Conservation (phyloP, 2,329 filamentous ascomycete genomes). For the Parastagonospora avenae region DNA sequence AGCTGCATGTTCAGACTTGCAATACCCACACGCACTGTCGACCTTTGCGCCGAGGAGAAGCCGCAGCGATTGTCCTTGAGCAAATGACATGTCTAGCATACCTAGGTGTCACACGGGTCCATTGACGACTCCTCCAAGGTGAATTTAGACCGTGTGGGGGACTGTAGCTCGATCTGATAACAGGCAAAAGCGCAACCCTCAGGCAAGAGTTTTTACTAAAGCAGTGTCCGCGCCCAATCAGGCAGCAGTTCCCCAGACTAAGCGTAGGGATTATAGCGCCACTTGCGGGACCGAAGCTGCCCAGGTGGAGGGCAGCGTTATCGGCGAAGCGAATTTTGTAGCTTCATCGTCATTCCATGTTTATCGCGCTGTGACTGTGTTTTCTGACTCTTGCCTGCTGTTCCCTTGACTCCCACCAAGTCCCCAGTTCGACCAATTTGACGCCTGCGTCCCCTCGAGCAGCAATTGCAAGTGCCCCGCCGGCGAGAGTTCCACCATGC, state of each 20-base stretch:
- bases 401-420: conserved; percentile 15
- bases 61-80: no score
- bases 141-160: no score
- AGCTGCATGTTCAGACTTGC: no score
- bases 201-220: background rate
- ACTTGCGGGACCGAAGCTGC: conserved; percentile 21
- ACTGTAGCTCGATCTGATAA: conserved; percentile 2
- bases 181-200: background rate
- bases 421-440: conserved; percentile 8
- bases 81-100: no score
- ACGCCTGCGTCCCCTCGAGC: conserved; percentile 19
- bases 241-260: conserved; percentile 20
- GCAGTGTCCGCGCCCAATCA: conserved; percentile 12
- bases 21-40: no score
- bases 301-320: conserved; percentile 28
- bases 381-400: conserved; percentile 13
- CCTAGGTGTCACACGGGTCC: no score
- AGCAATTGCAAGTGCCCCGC: conserved; percentile 25
- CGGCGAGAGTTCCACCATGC: conserved; percentile 41
- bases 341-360: conserved; percentile 25
- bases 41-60: no score
- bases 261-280: conserved; percentile 18
- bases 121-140: no score
- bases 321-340: conserved; percentile 42
- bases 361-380: background rate